Conservation (phyloP, 805 yeast species). For the Monosporozyma unispora region DNA sequence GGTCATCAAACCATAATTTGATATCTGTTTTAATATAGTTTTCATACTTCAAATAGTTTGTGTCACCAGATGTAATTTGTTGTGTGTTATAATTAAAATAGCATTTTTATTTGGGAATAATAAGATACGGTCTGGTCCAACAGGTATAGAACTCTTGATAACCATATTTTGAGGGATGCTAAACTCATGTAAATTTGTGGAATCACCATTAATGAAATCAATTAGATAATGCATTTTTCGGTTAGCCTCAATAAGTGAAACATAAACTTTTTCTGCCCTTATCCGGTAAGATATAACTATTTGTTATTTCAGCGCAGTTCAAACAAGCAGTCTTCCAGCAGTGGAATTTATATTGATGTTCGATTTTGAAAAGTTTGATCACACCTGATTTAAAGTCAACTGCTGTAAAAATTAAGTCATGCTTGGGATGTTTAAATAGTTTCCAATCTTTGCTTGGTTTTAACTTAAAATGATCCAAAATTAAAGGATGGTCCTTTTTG, state of each 20-base stretch:
- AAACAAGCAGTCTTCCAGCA: slow-evolving; percentile 17
- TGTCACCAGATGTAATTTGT: slow-evolving; percentile 27
- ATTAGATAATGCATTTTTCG: slow-evolving; percentile 19
- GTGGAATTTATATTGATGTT: no score
- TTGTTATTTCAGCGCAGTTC: slow-evolving; percentile 11
- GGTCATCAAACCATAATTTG: slow-evolving; percentile 16
- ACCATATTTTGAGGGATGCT: slow-evolving; percentile 15
- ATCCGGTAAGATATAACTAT: slow-evolving; percentile 14
- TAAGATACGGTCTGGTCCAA: slow-evolving; percentile 10
- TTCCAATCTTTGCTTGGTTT: slow-evolving; percentile 11
- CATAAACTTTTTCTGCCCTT: slow-evolving; percentile 14
- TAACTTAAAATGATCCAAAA: neutral
- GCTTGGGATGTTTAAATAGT: slow-evolving; percentile 8
- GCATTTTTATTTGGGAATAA: neutral
- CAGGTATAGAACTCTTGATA: slow-evolving; percentile 13
- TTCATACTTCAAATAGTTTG: slow-evolving; percentile 7
- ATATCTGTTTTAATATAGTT: slow-evolving; percentile 11
- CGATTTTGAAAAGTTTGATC: slow-evolving; percentile 19
- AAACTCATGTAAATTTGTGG: slow-evolving; percentile 19
- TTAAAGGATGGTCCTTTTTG: neutral
- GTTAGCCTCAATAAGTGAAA: slow-evolving; percentile 12
- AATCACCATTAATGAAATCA: slow-evolving; percentile 17
- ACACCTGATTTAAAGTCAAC: slow-evolving; percentile 9
- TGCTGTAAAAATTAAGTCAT: slow-evolving; percentile 11
- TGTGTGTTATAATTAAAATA: slow-evolving; percentile 17